Evolutionary conservation across 164 flowering plant genomes (phyloP), one percentile per base, ranked within the genome.

Genomic region (Warburgia ugandensis): DNA sequence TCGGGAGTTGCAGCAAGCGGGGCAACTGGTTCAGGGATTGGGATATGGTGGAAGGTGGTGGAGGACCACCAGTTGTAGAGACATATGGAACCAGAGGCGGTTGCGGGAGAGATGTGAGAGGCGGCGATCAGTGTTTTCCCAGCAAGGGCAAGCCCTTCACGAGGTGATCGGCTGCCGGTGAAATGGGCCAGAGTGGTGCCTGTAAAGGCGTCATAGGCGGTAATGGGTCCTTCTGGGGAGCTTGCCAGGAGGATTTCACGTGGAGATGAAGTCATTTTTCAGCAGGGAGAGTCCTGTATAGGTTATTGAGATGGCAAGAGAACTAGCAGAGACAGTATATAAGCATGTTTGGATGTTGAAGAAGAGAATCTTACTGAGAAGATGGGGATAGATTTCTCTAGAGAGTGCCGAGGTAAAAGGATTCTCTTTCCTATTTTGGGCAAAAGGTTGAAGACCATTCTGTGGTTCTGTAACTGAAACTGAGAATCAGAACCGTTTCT

Each of bases 11-110:
- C 68, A 0, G 58, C 50, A 5, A 79, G 36, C 1, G 81, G 81
- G 3, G 76, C 79, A 1, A 72, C 77, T 8, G 79, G 79, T 52
- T 76, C 84, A 2, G 79, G 81, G 35, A 70, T 12, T n/a, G 74
- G 56, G 8, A 76, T 53, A 41, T 68, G 57, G 37, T 38, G 35
- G 45, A 32, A 45, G 9, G 69, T n/a, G n/a, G n/a, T 31, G 0
- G 69, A 50, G 9, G 69, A 65, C 61, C 69, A 59, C 64, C 64
- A 65, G 30, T 59, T 55, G 26, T 54, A 59, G 12, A 65, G 52
- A 45, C 38, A 40, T 10, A 55, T 30, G 7, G 53, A 54, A 11
- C 40, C 52, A 31, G 57, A 29, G 37, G 64, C 11, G 12, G 63
- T 41, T 31, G 32, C 54, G 4, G 49, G 10, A 12, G 62, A 52